Conservation (phyloP, 345 rosid genomes). For the Gossypioides kirkii region DNA sequence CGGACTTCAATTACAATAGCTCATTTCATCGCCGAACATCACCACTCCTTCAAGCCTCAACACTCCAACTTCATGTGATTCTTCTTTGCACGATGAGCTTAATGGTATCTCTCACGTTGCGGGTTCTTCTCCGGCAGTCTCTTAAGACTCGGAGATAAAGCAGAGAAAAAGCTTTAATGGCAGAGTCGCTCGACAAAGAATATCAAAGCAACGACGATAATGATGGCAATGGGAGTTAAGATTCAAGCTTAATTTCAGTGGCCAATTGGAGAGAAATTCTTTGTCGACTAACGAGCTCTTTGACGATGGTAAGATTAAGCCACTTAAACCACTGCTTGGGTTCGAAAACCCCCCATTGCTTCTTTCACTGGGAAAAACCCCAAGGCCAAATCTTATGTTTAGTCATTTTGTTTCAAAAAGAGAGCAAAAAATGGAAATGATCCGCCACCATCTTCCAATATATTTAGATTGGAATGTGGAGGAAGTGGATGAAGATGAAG, state of each 20-base stretch:
- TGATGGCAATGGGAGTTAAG: constrained; percentile 22
- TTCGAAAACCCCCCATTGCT: constrained; percentile 16
- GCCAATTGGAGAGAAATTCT: constrained; percentile 54
- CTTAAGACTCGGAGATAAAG: constrained; percentile 39
- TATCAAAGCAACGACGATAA: too few species aligned
- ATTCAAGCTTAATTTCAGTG: constrained; percentile 76
- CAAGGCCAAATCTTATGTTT: constrained; percentile 29
- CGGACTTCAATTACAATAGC: constrained; percentile 78
- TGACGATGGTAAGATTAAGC: constrained; percentile 77
- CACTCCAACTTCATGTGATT: constrained; percentile 49
- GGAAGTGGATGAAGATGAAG: too few species aligned
- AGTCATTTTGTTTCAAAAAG: constrained; percentile 51
- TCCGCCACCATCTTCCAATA: too few species aligned
- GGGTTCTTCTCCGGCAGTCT: constrained; percentile 25
- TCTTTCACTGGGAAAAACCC: constrained; percentile 22
- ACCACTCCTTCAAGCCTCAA: constrained; percentile 94
- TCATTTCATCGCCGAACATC: constrained; percentile 72
- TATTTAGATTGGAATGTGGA: too few species aligned
- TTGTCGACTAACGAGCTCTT: constrained; percentile 89
- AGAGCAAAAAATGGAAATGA: constrained; percentile 27
- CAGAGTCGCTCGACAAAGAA: too few species aligned
- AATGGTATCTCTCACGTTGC: constrained; percentile 3
- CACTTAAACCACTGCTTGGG: constrained; percentile 43
- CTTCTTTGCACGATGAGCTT: constrained; percentile 18
- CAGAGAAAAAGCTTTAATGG: constrained; percentile 21